These are phyloP conservation scores for Podila minutissima DNA, from an alignment of 192 early-diverging fungal genomes.

Conservation along the genomic window DNA sequence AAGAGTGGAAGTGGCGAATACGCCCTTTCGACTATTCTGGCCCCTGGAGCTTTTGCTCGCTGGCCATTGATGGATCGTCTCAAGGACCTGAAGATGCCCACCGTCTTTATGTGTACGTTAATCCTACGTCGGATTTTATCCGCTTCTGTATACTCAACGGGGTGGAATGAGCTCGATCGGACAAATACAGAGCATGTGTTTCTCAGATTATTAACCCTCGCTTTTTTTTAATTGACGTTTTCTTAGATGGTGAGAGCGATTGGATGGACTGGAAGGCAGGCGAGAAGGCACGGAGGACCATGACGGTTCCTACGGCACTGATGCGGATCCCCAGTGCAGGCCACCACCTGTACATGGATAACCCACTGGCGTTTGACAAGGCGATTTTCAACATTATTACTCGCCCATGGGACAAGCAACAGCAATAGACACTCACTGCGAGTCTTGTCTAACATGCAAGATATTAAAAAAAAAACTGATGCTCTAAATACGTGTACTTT, in stretches of 20 bases:
- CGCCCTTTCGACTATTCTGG: conserved; percentile 77
- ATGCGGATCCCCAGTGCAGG: conserved; percentile 68
- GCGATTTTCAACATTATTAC: conserved; percentile 55
- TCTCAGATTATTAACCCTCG: background rate
- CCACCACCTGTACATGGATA: conserved; percentile 91
- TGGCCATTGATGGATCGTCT: conserved; percentile 77
- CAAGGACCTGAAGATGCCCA: conserved; percentile 72
- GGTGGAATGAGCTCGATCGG: background rate
- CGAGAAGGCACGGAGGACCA: conserved; percentile 65
- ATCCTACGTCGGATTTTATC: background rate
- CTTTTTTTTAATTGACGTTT: background rate
- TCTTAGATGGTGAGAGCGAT: conserved; percentile 77
- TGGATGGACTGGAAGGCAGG: conserved; percentile 92
- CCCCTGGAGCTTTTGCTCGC: conserved; percentile 86
- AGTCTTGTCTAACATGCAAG: no score
- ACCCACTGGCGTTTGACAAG: conserved; percentile 77
- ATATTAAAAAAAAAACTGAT: background rate
- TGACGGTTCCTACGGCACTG: conserved; percentile 60
- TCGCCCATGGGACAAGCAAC: conserved; percentile 56
- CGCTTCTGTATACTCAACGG: background rate
- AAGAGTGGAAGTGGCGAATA: conserved; percentile 86
- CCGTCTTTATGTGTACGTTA: conserved; percentile 71
- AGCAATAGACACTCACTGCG: background rate
- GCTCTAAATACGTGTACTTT: no score
- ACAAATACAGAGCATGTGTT: background rate